Evolutionary conservation across 192 early-diverging fungal species (phyloP), one percentile per base, ranked within the genome.

Genomic region (Umbelopsis ramanniana): DNA sequence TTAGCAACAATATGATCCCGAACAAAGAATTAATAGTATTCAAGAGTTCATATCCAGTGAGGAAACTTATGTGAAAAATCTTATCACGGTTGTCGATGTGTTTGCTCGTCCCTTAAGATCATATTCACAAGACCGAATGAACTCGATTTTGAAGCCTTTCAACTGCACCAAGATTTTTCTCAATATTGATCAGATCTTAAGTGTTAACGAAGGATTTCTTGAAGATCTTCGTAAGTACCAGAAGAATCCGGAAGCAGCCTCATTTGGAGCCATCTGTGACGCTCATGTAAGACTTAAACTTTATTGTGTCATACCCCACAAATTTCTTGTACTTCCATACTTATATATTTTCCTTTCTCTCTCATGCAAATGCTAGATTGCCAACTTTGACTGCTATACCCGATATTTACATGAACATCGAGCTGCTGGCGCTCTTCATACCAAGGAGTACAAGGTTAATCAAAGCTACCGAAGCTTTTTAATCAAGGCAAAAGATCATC

Each of bases 341-440:
- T 53, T 24, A 17, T 40, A 54, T 52, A 24, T 66, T n/a, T 60
- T 29, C 22, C 15, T 52, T 35, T 72, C 46, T 52, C 21, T 6
- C 40, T 12, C 40, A 43, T 43, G 6, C 11, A 43, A 0, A 19
- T 73, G 11, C 12, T 84, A 90, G 84, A 85, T 90, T 79, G 73
- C 81, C 3, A 76, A 85, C 24, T 89, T 89, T 50, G 83, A 87
- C 52, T 86, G 88, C 23, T 90, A 90, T 70, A 84, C 86, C 72
- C 84, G 84, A 45, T 90, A 88, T 75, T 82, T 90, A 63, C 80
- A 86, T 68, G 87, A 87, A 46, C 87, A 88, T 76, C 76, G 85
- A 69, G 86, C 86, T 52, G 88, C 88, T 23, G 81, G 84, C 53
- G 76, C 78, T 10, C 72, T 82, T 24, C 86, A 85, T 37, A 78